Percentiles rank a stretch among this genome's conserved stretches.
Conservation (phyloP, 768 basidiomycete genomes). For the Sutorius australiensis region DNA sequence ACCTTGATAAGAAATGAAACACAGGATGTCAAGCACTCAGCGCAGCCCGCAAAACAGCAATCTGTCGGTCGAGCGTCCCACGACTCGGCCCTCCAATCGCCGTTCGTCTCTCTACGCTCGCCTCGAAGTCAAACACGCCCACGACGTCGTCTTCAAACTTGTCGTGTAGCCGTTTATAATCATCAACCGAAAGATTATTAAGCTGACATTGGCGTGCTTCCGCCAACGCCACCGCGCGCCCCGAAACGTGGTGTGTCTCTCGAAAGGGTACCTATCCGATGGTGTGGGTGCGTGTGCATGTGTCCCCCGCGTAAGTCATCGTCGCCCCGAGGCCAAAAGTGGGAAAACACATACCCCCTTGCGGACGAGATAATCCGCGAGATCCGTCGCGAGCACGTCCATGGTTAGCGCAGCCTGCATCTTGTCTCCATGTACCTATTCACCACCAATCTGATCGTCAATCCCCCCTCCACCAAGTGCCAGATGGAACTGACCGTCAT, state of each 20-base stretch:
- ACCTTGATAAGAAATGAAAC: not conserved
- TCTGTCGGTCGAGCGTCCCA: slow-evolving; percentile 81
- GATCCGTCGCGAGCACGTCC: slow-evolving; percentile 98
- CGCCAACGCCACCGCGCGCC: slow-evolving; percentile 91
- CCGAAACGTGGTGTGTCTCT: slow-evolving; percentile 97
- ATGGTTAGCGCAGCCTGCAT: slow-evolving; percentile 91
- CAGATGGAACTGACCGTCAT: slow-evolving; percentile 57
- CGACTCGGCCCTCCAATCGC: slow-evolving; percentile 91
- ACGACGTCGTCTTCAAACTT: slow-evolving; percentile 82
- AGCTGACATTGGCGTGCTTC: slow-evolving; percentile 80
- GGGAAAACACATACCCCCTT: slow-evolving; percentile 75
- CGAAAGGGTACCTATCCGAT: slow-evolving; percentile 85
- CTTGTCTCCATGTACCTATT: slow-evolving; percentile 80
- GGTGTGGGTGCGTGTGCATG: not conserved
- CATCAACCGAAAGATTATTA: slow-evolving; percentile 72
- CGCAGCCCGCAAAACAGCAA: slow-evolving; percentile 64
- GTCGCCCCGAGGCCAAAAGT: not conserved
- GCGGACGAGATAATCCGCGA: slow-evolving; percentile 97
- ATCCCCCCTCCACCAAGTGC: not conserved
- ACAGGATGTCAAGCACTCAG: slow-evolving; percentile 33
- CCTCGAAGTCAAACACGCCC: slow-evolving; percentile 90
- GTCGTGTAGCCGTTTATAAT: slow-evolving; percentile 71
- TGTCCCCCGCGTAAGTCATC: not conserved
- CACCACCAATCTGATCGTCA: not conserved
- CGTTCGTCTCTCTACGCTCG: slow-evolving; percentile 86